Percentiles rank a stretch among this genome's conserved stretches.
These are phyloP conservation scores for Primulina eburnea DNA, from an alignment of 257 asterid species.

Conservation along the genomic window DNA sequence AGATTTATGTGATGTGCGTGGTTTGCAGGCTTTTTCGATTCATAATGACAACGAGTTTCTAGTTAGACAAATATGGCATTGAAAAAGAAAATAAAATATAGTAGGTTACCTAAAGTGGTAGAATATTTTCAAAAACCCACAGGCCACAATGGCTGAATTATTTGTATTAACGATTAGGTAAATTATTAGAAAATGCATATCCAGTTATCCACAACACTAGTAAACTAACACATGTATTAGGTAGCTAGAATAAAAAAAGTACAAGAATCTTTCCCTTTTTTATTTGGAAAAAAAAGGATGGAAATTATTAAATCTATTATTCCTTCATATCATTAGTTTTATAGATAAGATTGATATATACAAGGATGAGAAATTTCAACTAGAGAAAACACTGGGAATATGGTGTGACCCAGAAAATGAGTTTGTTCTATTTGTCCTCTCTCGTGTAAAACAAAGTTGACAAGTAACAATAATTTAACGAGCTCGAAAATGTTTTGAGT, in stretches of 20 bases:
- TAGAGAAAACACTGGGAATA: slow-evolving; percentile 3
- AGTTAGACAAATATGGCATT: too few species aligned
- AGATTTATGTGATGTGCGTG: too few species aligned
- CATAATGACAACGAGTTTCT: too few species aligned
- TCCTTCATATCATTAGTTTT: not conserved
- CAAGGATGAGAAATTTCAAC: slow-evolving; percentile 14
- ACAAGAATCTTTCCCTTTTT: not conserved
- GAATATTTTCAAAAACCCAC: slow-evolving; percentile 12
- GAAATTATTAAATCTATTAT: slow-evolving; percentile 17
- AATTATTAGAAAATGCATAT: slow-evolving; percentile 4
- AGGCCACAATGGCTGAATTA: slow-evolving; percentile 6
- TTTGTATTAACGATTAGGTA: slow-evolving; percentile 19
- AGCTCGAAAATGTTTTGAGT: too few species aligned
- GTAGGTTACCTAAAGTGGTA: slow-evolving; percentile 27
- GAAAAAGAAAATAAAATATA: too few species aligned
- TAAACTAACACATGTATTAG: not conserved
- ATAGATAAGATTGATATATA: slow-evolving; percentile 17
- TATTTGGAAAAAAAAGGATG: not conserved
- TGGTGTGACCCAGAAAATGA: slow-evolving; percentile 12
- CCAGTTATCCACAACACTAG: not conserved
- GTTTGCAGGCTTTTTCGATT: too few species aligned
- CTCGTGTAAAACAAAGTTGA: not conserved
- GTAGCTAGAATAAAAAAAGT: slow-evolving; percentile 20
- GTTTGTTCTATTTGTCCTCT: slow-evolving; percentile 31
- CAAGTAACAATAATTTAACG: too few species aligned